Percentiles rank a stretch among this genome's conserved stretches.
Evolutionary conservation across 2,329 filamentous ascomycete genomes (phyloP).

Genomic region (Thelonectria rubi): DNA sequence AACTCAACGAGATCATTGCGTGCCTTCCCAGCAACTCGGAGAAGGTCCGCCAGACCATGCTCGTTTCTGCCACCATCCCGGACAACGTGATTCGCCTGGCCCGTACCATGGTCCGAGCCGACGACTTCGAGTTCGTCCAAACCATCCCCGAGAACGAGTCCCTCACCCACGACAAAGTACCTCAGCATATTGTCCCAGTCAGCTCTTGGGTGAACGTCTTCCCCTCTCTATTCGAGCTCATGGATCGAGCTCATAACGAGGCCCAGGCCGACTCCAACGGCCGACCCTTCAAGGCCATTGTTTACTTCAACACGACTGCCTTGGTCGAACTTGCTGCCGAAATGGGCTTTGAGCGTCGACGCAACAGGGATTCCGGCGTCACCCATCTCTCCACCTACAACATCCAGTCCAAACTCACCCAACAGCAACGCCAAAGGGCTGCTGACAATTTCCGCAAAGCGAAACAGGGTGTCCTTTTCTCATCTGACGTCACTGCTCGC

Average conservation of each 20-base stretch:
- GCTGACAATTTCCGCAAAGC: conserved; percentile 76
- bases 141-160: conserved; percentile 85
- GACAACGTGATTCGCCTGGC: conserved; percentile 83
- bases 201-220: conserved; percentile 78
- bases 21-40: conserved; percentile 69
- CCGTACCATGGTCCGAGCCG: conserved; percentile 76
- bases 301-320: conserved; percentile 86
- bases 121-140: conserved; percentile 87
- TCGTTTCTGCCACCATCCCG: conserved; percentile 95
- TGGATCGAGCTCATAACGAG: conserved; percentile 65
- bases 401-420: conserved; percentile 83
- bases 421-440: conserved; percentile 72
- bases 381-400: conserved; percentile 51
- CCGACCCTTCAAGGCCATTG: conserved; percentile 90
- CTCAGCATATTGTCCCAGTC: conserved; percentile 77
- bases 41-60: conserved; percentile 84
- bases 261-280: conserved; percentile 49
- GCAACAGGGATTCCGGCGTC: conserved; percentile 49
- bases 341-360: conserved; percentile 55
- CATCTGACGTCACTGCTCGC: conserved; percentile 81
- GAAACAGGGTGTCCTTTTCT: conserved; percentile 73
- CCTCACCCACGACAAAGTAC: conserved; percentile 85
- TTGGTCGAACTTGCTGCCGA: conserved; percentile 72
- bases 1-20: conserved; percentile 68
- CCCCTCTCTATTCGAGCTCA: conserved; percentile 80